These are phyloP conservation scores for Exobasidium cylindrosporum DNA, from an alignment of 1,284 basidiomycete species.

Conservation along the genomic window DNA sequence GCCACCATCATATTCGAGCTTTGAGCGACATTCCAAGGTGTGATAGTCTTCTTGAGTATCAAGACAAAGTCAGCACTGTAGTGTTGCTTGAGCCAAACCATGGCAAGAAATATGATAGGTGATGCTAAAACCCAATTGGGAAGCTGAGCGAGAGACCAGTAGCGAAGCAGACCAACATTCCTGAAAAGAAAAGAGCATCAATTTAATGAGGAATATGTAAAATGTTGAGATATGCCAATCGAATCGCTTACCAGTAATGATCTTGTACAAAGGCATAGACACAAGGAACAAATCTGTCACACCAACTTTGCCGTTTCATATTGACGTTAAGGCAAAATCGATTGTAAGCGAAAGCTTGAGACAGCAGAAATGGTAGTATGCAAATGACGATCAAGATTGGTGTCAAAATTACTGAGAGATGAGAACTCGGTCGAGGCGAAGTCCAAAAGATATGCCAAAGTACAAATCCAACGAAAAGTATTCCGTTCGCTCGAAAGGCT, in stretches of 20 bases:
- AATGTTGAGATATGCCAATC: no score
- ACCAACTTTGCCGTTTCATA: slow-evolving; percentile 64
- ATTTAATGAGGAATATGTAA: background rate
- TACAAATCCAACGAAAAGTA: slow-evolving; percentile 69
- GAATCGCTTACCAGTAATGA: slow-evolving; percentile 67
- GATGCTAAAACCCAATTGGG: slow-evolving; percentile 82
- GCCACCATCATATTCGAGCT: slow-evolving; percentile 58
- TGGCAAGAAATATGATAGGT: slow-evolving; percentile 62
- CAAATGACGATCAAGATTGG: background rate
- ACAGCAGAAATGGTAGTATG: slow-evolving; percentile 51
- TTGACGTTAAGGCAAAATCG: slow-evolving; percentile 63
- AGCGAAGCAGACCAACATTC: slow-evolving; percentile 78
- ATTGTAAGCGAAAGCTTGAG: slow-evolving; percentile 60
- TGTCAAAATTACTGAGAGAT: background rate
- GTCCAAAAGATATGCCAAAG: slow-evolving; percentile 52
- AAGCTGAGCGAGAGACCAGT: slow-evolving; percentile 78
- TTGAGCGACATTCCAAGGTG: background rate
- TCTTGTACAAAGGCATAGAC: slow-evolving; percentile 81
- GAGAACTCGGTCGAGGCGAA: slow-evolving; percentile 4
- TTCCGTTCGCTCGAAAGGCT: slow-evolving; percentile 75
- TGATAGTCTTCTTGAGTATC: background rate
- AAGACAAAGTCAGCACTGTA: background rate
- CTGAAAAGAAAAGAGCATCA: slow-evolving; percentile 36
- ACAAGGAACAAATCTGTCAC: slow-evolving; percentile 63
- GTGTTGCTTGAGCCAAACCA: slow-evolving; percentile 3